Evolutionary conservation across 768 basidiomycete species (phyloP).

Genomic region (Kwoniella sp.): DNA sequence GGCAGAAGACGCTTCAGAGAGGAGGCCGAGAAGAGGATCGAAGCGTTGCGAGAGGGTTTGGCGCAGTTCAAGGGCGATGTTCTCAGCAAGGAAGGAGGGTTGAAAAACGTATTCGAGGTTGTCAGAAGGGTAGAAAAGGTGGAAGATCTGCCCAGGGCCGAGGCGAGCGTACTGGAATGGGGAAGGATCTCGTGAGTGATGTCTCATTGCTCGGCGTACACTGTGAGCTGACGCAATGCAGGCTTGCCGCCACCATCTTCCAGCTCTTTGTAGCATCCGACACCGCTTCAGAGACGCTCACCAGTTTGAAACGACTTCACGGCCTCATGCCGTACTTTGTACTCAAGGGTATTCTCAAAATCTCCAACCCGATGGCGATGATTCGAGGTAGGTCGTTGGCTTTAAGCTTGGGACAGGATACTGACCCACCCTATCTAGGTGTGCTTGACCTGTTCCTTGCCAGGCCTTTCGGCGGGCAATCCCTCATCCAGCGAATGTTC

Average conservation of each 20-base stretch:
- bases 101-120: slow-evolving; percentile 79
- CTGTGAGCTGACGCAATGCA: slow-evolving; percentile 43
- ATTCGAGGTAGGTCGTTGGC: slow-evolving; percentile 63
- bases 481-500: slow-evolving; percentile 93
- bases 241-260: slow-evolving; percentile 92
- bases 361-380: slow-evolving; percentile 95
- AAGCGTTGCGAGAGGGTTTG: slow-evolving; percentile 74
- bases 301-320: slow-evolving; percentile 84
- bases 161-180: slow-evolving; percentile 90
- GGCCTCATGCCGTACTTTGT: slow-evolving; percentile 97
- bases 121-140: slow-evolving; percentile 77
- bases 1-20: slow-evolving; percentile 76
- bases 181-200: slow-evolving; percentile 83
- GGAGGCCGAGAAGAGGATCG: slow-evolving; percentile 82
- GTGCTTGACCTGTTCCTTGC: slow-evolving; percentile 93
- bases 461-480: slow-evolving; percentile 89
- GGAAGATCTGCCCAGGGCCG: slow-evolving; percentile 72
- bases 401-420: background rate
- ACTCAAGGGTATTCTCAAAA: slow-evolving; percentile 81
- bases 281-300: slow-evolving; percentile 80
- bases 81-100: slow-evolving; percentile 62
- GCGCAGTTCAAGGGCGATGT: slow-evolving; percentile 88
- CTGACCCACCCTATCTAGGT: slow-evolving; percentile 43
- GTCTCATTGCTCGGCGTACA: background rate
- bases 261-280: slow-evolving; percentile 92